Evolutionary conservation across 2,329 filamentous ascomycete genomes (phyloP), one percentile per base, ranked within the genome.

Genomic region (Epichloe gansuensis): DNA sequence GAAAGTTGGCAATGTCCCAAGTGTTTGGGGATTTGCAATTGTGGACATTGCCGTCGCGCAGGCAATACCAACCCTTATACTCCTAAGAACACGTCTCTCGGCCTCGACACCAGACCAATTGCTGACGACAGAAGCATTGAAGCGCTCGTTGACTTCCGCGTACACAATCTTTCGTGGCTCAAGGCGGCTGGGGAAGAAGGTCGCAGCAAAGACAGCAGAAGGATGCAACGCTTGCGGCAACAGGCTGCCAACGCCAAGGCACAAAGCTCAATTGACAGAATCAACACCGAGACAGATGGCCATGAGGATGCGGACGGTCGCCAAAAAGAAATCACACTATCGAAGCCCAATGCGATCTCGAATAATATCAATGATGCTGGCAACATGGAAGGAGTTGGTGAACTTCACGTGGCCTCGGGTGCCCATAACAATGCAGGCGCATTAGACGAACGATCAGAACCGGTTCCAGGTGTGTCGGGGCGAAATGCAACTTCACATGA

Each of bases 81-180:
- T 50, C 93, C 93, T 0, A 93, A 88, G 61, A 88, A 86, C 53
- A 95, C 90, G 0, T 74, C 91, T 1, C 78, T 97, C 2, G 93
- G 93, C 0, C 90, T 96, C 61, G 90, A 97, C 59, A 98, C 93
- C 0, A 86, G 83, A 51, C 85, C 86, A 37, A 83, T 97, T 48
- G 91, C 93, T 2, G 93, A 98, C 68, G 85, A 88, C 50, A 83
- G 93, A 55, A 96, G 91, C 62, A 82, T 95, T 5, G 91, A 97
- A 66, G 85, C 83, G 25, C 76, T 97, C 23, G 89, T 97, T 8
- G 90, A 97, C 64, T 96, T 96, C 67, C 83, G 87, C 28, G 76
- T 88, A 42, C 91, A 94, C 51, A 98, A 98, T 65, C 73, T 95
- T 28, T 80, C 78, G 43, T 96, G 90, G 89, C 72, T 97, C 47